Conservation (phyloP, 176 grass and related monocot genomes). For the Oryza longistaminata region DNA sequence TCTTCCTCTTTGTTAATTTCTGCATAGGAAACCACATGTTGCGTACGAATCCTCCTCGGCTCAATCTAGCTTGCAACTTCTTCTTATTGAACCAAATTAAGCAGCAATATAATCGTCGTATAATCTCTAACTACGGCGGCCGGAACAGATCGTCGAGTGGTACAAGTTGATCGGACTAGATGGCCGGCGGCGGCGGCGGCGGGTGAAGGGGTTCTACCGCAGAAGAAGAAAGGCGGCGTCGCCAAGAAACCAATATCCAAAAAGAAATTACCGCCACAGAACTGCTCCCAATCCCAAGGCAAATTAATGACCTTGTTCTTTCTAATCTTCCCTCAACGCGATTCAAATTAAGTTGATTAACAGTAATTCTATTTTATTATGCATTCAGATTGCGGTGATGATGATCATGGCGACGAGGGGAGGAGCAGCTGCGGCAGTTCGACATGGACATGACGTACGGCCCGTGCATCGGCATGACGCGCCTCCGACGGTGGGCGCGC, state of each 20-base stretch:
- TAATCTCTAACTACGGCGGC: too few relatives aligned
- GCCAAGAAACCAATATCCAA: not conserved
- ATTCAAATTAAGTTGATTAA: too few relatives aligned
- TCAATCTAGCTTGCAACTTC: too few relatives aligned
- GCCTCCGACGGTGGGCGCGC: slow-evolving; percentile 25
- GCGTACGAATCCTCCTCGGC: too few relatives aligned
- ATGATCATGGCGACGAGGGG: not conserved
- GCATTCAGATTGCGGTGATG: not conserved
- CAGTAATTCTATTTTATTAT: too few relatives aligned
- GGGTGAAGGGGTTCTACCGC: slow-evolving; percentile 25
- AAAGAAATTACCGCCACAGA: not conserved
- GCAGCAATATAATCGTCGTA: too few relatives aligned
- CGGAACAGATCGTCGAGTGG: too few relatives aligned
- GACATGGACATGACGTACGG: slow-evolving; percentile 47
- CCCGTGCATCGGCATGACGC: slow-evolving; percentile 36
- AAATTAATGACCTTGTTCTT: too few relatives aligned
- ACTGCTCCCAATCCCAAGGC: not conserved
- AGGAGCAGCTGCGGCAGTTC: slow-evolving; percentile 38
- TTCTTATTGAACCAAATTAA: too few relatives aligned
- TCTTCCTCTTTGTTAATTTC: too few relatives aligned
- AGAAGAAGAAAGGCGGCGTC: slow-evolving; percentile 20
- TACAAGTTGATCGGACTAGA: not conserved
- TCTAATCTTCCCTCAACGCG: not conserved
- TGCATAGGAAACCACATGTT: too few relatives aligned
- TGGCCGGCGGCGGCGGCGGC: not conserved